Base-by-base conservation (phyloP, 2,329 filamentous ascomycete species). In the Fusarium setosum region DNA sequence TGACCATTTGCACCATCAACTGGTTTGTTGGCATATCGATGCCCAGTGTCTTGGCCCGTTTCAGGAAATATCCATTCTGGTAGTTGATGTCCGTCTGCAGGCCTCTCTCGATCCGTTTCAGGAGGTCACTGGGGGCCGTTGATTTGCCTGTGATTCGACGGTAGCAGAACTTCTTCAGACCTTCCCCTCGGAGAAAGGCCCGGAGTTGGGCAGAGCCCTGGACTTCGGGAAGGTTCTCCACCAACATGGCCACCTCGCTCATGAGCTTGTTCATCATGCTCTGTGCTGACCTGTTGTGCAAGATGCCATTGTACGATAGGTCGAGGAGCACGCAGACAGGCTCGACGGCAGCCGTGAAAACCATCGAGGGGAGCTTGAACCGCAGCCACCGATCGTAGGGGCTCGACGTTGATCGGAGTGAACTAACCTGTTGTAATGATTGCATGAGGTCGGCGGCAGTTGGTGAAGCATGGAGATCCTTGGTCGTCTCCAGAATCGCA, bases 11-110 rank as follows among this genome's bases (percentile, higher is more conserved):
- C 75, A 91, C 81, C 38, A 96, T 81, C 82, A 92, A 85, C 70
- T 90, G 89, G 74, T 97, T 96, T 62, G 90, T 82, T 11, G 88
- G 86, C 71, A 89, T 89, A 49, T 86, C 82, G n/a, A 97, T 81
- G 2, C 92, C 92, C 61, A 94, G 72, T 74, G 92, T 86, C 69
- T 87, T 84, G 1, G 92, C 96, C 37, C 90, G 86, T 49, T 82
- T 84, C 29, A 96, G 84, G 60, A 99, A 91, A 79, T 95, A 99
- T 1, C 94, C 95, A 75, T 96, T 97, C 68, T 95, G 86, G 72
- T 90, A 97, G 42, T 94, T 88, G 37, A 97, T 86, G 71, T 97
- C 93, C 0, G 92, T 93, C 58, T 83, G 79, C 61, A 80, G 79
- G 2, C 92, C 90, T 1, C 78, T 75, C 11, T 86, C 79, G 12